Base-by-base conservation (phyloP, 176 grass and related monocot species). In the Musa troglodytarum region DNA sequence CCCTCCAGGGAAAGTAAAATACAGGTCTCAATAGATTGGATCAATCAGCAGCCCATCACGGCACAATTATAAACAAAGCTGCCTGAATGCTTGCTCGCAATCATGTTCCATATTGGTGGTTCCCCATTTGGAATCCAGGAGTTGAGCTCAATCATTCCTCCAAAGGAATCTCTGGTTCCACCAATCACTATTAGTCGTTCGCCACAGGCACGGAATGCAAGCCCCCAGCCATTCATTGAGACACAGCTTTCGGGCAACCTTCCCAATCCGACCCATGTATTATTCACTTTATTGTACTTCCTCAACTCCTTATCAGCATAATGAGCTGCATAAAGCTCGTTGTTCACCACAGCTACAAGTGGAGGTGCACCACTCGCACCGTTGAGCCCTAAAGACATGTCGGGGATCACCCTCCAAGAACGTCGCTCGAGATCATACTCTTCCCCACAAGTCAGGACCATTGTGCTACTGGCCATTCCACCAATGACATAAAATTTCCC, bases 181-280 rank as follows among this genome's bases (percentile, higher is more conserved):
- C 93, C 93, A 0, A 96, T 96, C 53, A 96, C 93, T 74, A 96
- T 89, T 56, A 96, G 78, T 20, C 81, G 75, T 19, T 96, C 93
- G 3, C 93, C 93, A 76, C 93, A 96, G 3, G 87, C 93, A 59
- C 93, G 76, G 72, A 96, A 96, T 76, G 93, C 93, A 65, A 96
- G 87, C 12, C 93, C 93, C 93, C 93, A 96, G 9, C 93, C 93
- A 82, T 96, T 96, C 87, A 92, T 86, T 0, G 89, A 92, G 53
- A 92, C 89, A 21, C 85, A 92, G 23, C 89, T 81, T 25, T 92
- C 89, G 29, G 93, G 93, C 74, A 96, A 78, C 54, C 80, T 89
- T 65, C 93, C 93, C 22, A 96, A 83, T 52, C 85, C 86, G 75
- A 86, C 76, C 93, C 93, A 96, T 62, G 76, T 73, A 66, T 96